These are phyloP conservation scores for Dalbergia cochinchinensis DNA, from an alignment of 306 rosid species.

Conservation along the genomic window DNA sequence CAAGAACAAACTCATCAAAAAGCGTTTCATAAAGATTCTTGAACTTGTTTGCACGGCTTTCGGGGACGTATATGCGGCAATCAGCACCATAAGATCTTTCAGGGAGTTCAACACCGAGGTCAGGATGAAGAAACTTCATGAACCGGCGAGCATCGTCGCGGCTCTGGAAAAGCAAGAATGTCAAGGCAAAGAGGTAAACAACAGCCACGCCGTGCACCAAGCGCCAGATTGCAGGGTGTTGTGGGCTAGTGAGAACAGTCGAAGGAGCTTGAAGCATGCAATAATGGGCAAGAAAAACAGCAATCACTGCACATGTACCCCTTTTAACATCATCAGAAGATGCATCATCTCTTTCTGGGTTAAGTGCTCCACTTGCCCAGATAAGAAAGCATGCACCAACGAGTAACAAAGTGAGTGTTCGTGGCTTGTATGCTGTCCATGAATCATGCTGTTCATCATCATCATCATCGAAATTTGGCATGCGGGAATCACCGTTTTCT, in stretches of 20 bases:
- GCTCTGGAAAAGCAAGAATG: conserved; percentile 98
- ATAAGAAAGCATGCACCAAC: conserved; percentile 96
- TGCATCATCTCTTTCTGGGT: conserved; percentile 75
- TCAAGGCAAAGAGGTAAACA: conserved; percentile 90
- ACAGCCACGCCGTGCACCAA: conserved; percentile 98
- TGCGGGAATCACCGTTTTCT: conserved; percentile 71
- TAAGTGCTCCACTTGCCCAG: conserved; percentile 96
- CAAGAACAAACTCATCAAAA: conserved; percentile 95
- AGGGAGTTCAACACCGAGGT: conserved; percentile 96
- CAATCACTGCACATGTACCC: conserved; percentile 97
- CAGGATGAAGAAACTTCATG: conserved; percentile 98
- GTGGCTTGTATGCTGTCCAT: conserved; percentile 99
- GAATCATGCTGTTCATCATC: conserved; percentile 66
- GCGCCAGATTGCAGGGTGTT: conserved; percentile 99
- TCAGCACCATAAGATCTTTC: conserved; percentile 98
- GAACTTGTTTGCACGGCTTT: conserved; percentile 90
- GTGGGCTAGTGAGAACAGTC: conserved; percentile 96
- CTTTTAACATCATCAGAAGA: conserved; percentile 87
- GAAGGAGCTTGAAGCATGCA: conserved; percentile 99
- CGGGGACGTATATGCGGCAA: conserved; percentile 92
- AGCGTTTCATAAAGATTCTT: conserved; percentile 98
- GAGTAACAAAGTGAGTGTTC: conserved; percentile 85
- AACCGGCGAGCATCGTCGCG: conserved; percentile 97
- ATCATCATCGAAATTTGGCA: conserved; percentile 65
- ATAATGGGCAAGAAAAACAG: conserved; percentile 90